Percentiles rank a stretch among this genome's conserved stretches.
These are phyloP conservation scores for Clitocybe nebularis DNA, from an alignment of 1,284 basidiomycete genomes.

Conservation along the genomic window DNA sequence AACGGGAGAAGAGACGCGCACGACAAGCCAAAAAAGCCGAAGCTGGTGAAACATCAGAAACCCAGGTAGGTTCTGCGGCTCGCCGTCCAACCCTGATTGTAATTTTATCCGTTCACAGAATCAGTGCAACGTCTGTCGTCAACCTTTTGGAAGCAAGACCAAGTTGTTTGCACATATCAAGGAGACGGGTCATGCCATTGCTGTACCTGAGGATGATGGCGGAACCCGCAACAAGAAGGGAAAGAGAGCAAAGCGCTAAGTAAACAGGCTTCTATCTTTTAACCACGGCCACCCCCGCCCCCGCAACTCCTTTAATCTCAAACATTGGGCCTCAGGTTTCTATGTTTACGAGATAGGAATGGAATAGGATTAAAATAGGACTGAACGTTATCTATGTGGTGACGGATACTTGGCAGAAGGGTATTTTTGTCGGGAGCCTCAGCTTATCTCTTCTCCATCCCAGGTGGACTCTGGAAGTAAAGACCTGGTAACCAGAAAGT, in stretches of 20 bases:
- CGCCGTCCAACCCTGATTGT: neutral
- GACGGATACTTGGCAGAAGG: too few relatives aligned
- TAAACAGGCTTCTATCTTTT: too few relatives aligned
- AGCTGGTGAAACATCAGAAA: constrained; percentile 25
- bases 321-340: too few relatives aligned
- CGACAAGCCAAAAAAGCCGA: constrained; percentile 77
- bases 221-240: constrained; percentile 32
- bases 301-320: too few relatives aligned
- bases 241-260: constrained; percentile 34
- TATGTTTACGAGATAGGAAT: too few relatives aligned
- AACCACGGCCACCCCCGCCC: too few relatives aligned
- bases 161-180: constrained; percentile 79
- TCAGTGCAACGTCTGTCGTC: constrained; percentile 71
- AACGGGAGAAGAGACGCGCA: constrained; percentile 78
- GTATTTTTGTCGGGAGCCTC: too few relatives aligned
- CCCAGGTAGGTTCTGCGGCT: neutral
- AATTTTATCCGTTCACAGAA: constrained; percentile 18
- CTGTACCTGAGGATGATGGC: constrained; percentile 26
- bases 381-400: too few relatives aligned
- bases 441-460: too few relatives aligned
- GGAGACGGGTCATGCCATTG: constrained; percentile 71
- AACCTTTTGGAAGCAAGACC: constrained; percentile 67
- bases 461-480: too few relatives aligned
- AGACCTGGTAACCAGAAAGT: too few relatives aligned
- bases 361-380: too few relatives aligned